A percentile compares a stretch with the other conserved stretches of the same genome.
phyloP scores from a whole-genome alignment of 2,329 filamentous ascomycete genomes.

The Fusarium sp. region DNA sequence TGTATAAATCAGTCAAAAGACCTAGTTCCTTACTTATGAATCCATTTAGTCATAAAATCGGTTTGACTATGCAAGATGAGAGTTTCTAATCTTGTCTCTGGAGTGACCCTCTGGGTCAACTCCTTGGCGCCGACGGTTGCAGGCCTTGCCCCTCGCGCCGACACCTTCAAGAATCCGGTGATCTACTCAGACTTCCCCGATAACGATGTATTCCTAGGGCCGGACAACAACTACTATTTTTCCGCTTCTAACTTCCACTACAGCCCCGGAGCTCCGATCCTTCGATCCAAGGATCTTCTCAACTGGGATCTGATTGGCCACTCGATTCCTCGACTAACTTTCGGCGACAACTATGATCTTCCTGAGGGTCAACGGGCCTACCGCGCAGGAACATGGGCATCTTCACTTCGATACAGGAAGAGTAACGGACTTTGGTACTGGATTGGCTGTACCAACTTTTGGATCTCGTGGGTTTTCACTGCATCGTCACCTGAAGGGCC shows the following conservation, averaged over 20 bases:
- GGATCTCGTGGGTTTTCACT: slow-evolving; percentile 69
- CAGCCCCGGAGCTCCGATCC: slow-evolving; percentile 69
- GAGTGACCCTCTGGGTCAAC: neutral
- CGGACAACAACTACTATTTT: slow-evolving; percentile 67
- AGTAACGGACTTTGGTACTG: slow-evolving; percentile 68
- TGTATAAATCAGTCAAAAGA: neutral
- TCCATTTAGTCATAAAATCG: neutral
- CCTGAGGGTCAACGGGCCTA: slow-evolving; percentile 59
- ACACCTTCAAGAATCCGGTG: slow-evolving; percentile 61
- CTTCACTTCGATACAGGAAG: slow-evolving; percentile 66
- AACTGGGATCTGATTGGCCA: slow-evolving; percentile 66
- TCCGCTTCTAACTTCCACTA: slow-evolving; percentile 71
- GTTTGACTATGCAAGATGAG: neutral
- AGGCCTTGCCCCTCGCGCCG: slow-evolving; percentile 10
- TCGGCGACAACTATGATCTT: slow-evolving; percentile 65
- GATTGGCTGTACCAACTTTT: slow-evolving; percentile 69
- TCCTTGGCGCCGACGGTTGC: neutral
- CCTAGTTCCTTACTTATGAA: accelerated
- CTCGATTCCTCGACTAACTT: slow-evolving; percentile 62
- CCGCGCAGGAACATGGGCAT: slow-evolving; percentile 70
- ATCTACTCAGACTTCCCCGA: slow-evolving; percentile 70
- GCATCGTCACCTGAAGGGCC: slow-evolving; percentile 59
- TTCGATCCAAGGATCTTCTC: slow-evolving; percentile 69
- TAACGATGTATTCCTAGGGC: slow-evolving; percentile 67
- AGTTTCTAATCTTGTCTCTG: neutral